A percentile compares a stretch with the other conserved stretches of the same genome.
These are phyloP conservation scores for Cerrena zonata DNA, from an alignment of 1,284 basidiomycete species.

Conservation along the genomic window DNA sequence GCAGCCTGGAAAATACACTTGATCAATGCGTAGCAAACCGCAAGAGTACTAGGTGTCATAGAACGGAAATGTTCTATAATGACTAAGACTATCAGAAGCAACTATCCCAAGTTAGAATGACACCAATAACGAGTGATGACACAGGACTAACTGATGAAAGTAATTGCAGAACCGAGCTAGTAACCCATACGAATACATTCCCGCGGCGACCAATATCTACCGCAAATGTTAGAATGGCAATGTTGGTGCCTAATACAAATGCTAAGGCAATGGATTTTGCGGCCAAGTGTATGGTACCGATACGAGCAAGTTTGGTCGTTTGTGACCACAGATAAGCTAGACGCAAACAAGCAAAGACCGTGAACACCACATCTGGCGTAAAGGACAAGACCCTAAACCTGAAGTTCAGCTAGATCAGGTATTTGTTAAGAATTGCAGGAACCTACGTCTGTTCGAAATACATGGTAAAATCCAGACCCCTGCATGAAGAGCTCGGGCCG, in stretches of 20 bases:
- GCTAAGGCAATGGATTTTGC: neutral
- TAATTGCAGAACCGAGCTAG: neutral
- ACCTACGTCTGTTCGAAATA: neutral
- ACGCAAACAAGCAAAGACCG: neutral
- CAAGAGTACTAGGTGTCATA: neutral
- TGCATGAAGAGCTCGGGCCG: neutral
- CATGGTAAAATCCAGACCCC: neutral
- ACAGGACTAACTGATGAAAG: neutral
- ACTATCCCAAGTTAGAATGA: too few species aligned
- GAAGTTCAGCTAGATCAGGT: neutral
- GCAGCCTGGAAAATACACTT: neutral
- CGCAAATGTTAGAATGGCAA: neutral
- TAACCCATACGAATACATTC: neutral
- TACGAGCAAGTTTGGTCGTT: neutral
- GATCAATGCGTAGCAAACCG: neutral
- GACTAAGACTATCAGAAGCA: neutral
- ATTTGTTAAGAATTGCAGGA: neutral
- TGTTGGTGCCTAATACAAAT: neutral
- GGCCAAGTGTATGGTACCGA: neutral
- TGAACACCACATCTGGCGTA: neutral
- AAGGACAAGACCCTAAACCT: neutral
- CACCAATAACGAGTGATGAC: neutral
- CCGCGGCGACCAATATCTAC: neutral
- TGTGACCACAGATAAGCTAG: neutral
- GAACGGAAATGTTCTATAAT: neutral